Evolutionary conservation across 345 rosid genomes (phyloP).

Genomic region (Schrenkiella parvula): DNA sequence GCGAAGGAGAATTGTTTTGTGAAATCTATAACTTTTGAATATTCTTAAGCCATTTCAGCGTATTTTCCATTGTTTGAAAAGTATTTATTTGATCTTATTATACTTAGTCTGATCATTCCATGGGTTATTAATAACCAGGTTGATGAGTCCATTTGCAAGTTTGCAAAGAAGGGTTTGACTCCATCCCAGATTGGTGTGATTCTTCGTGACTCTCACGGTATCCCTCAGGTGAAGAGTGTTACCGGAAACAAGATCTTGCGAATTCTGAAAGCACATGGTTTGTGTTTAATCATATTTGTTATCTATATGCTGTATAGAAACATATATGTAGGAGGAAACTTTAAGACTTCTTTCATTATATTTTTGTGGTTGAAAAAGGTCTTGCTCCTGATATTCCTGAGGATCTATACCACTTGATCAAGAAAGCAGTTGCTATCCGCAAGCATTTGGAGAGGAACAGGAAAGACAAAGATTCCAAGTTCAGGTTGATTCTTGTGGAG

Average conservation of each 20-base stretch:
- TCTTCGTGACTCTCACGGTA: slow-evolving; percentile 72
- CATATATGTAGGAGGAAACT: background rate
- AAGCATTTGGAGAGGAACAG: slow-evolving; percentile 1
- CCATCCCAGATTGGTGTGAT: slow-evolving; percentile 75
- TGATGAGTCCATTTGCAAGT: slow-evolving; percentile 61
- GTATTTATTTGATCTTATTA: background rate
- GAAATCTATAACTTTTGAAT: background rate
- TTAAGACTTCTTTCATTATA: background rate
- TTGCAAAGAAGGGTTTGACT: slow-evolving; percentile 65
- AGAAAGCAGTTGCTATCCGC: background rate
- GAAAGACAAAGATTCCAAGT: slow-evolving; percentile 3
- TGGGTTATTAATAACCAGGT: slow-evolving; percentile 29
- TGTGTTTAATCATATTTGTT: background rate
- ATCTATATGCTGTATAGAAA: background rate
- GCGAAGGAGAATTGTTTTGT: background rate
- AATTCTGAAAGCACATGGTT: slow-evolving; percentile 61
- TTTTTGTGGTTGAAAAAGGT: slow-evolving; percentile 22
- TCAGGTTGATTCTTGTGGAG: background rate
- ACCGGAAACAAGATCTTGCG: slow-evolving; percentile 66
- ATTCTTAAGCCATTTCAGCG: background rate
- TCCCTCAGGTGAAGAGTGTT: slow-evolving; percentile 58
- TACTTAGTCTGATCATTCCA: background rate
- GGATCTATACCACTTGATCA: slow-evolving; percentile 63
- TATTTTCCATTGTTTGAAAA: background rate
- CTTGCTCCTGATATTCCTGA: slow-evolving; percentile 89